Conservation (phyloP, 768 basidiomycete species). For the Russula earlei region DNA sequence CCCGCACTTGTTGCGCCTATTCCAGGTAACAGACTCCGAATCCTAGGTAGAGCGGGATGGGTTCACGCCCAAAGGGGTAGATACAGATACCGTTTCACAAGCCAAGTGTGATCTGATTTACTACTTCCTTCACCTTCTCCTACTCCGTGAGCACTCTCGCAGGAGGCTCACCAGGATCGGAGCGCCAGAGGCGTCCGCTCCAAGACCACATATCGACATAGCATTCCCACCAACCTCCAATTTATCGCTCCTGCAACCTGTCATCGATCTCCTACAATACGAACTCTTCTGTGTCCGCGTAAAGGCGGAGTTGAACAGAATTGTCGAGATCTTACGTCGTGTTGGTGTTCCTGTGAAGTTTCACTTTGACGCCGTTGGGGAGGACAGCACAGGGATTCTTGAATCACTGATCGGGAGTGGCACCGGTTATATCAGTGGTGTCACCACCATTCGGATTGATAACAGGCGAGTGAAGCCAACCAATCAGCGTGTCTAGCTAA, state of each 20-base stretch:
- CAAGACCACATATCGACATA: conserved; percentile 4
- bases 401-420: conserved; percentile 36
- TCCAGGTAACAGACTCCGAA: background rate
- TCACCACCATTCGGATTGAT: conserved; percentile 62
- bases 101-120: conserved; percentile 60
- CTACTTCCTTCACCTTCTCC: conserved; percentile 49
- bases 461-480: conserved; percentile 37
- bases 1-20: background rate
- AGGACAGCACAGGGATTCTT: conserved; percentile 52
- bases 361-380: conserved; percentile 55
- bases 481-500: background rate
- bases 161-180: conserved; percentile 36
- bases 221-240: conserved; percentile 19
- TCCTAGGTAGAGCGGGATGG: conserved; percentile 25
- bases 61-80: background rate
- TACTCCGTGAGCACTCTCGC: conserved; percentile 49
- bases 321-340: conserved; percentile 37
- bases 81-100: conserved; percentile 1
- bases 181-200: conserved; percentile 21
- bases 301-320: conserved; percentile 44
- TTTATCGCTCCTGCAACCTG: conserved; percentile 57
- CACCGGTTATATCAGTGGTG: conserved; percentile 49
- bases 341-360: conserved; percentile 50
- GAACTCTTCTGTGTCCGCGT: conserved; percentile 61
- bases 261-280: conserved; percentile 76